Base-by-base conservation (phyloP, 805 yeast genomes). In the Saccharomycopsis oosterbeekiorum region DNA sequence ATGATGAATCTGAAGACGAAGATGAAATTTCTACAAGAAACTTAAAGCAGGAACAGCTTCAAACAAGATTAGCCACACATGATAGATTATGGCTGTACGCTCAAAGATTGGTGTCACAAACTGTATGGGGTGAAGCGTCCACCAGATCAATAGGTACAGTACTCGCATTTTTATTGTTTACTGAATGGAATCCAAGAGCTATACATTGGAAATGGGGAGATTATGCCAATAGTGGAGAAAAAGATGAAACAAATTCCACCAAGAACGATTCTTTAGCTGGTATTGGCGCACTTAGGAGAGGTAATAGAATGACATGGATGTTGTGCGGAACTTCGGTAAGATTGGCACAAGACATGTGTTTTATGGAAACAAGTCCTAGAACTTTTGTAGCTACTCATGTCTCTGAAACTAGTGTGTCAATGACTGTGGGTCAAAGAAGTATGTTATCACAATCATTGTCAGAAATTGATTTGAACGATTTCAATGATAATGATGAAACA, bases 181-280 rank as follows among this genome's bases (percentile, higher is more conserved):
- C 97, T 0, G 97, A 93, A 71, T 92, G 98, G 98, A 90, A 91
- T 67, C 97, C 97, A 2, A 76, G 97, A 59, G 96, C 97, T 2
- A 90, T 91, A 63, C 97, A 91, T 71, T 86, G 91, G 86, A 75
- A 90, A 65, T 83, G 93, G 88, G 74, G 84, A 0, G 96, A 92
- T 72, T 88, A 89, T 73, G 96, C 93, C 1, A 86, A 86, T 67
- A 72, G 36, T 19, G 50, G 37, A 2, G 60, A 66, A n/a, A 62
- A 64, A 41, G 59, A 53, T 11, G 50, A 53, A 37, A 54, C 41
- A 21, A 55, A 37, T 39, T 55, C 60, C 2, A 26, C 37, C 3
- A 47, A 41, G 19, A 51, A 34, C 26, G 73, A 82, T 41, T 79
- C 80, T 39, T 73, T 82, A 53, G 85, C 92, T 0, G 96, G 96